Evolutionary conservation across 495 filamentous ascomycete species (phyloP).

Genomic region (Aspergillus panamensis): DNA sequence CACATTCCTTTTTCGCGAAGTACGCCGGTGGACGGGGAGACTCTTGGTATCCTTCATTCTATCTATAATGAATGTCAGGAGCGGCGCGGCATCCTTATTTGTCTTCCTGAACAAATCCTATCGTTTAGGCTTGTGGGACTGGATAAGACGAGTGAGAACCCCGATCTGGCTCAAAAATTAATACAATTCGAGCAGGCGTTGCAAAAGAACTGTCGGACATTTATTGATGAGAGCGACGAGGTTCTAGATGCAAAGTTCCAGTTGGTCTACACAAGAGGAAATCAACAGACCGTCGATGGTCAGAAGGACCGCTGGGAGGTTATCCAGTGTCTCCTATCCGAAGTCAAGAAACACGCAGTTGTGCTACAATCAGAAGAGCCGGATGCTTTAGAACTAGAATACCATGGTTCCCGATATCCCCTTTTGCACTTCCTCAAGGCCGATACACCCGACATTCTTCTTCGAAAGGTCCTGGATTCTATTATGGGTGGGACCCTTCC

Average conservation of each 20-base stretch:
- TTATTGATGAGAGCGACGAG: slow-evolving; percentile 69
- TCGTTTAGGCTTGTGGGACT: slow-evolving; percentile 53
- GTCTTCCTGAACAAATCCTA: slow-evolving; percentile 66
- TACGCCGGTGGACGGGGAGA: slow-evolving; percentile 33
- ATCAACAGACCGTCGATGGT: slow-evolving; percentile 51
- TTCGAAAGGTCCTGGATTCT: background rate
- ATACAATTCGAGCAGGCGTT: background rate
- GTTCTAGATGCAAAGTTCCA: slow-evolving; percentile 58
- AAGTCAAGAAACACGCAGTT: slow-evolving; percentile 30
- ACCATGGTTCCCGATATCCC: background rate
- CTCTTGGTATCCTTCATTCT: slow-evolving; percentile 6
- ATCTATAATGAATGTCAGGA: slow-evolving; percentile 43
- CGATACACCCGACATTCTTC: background rate
- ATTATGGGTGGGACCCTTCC: background rate
- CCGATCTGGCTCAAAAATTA: background rate
- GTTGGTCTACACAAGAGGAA: slow-evolving; percentile 65
- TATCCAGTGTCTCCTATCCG: slow-evolving; percentile 52
- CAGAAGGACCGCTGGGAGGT: slow-evolving; percentile 57
- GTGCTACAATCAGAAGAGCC: background rate
- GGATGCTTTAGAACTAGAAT: background rate
- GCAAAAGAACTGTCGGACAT: slow-evolving; percentile 39
- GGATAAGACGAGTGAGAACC: background rate
- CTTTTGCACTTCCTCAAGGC: slow-evolving; percentile 5
- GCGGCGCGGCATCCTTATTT: slow-evolving; percentile 53
- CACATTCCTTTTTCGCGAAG: slow-evolving; percentile 61